Evolutionary conservation across 2,329 filamentous ascomycete genomes (phyloP).

Genomic region (Trichoderma aggressivum): DNA sequence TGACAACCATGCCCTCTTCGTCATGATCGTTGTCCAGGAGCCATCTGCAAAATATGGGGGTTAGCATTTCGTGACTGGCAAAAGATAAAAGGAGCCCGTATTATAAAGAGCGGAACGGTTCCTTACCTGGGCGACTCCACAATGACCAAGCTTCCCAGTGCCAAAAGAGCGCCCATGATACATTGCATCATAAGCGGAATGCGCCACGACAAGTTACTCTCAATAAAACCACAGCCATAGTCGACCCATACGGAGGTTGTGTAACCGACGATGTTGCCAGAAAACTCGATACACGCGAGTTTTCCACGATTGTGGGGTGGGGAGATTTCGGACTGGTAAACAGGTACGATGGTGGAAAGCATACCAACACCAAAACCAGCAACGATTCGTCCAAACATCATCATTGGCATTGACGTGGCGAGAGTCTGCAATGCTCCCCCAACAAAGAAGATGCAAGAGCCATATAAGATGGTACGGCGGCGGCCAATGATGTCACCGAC

Average conservation of each 20-base stretch:
- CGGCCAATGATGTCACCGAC: constrained; percentile 91
- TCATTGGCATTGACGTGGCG: constrained; percentile 81
- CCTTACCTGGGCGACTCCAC: constrained; percentile 88
- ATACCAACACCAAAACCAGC: constrained; percentile 85
- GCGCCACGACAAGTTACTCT: constrained; percentile 84
- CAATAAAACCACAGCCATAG: constrained; percentile 91
- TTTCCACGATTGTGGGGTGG: constrained; percentile 95
- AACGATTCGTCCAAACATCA: constrained; percentile 79
- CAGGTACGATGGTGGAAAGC: constrained; percentile 85
- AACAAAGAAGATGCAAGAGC: constrained; percentile 79
- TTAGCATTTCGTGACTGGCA: not conserved
- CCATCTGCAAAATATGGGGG: constrained; percentile 59
- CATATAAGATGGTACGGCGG: constrained; percentile 86
- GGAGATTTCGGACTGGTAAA: constrained; percentile 93
- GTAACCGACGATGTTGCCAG: constrained; percentile 94
- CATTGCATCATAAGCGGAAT: constrained; percentile 89
- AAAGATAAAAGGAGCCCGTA: not conserved
- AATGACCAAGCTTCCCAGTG: constrained; percentile 82
- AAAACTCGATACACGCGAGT: constrained; percentile 96
- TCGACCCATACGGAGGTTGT: constrained; percentile 98
- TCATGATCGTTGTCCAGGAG: constrained; percentile 96
- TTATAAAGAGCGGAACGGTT: not conserved
- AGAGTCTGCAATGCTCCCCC: constrained; percentile 84
- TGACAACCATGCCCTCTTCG: constrained; percentile 96
- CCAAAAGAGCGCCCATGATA: constrained; percentile 84